These are phyloP conservation scores for Nakazawaea sp. DNA, from an alignment of 805 yeast species.

Conservation along the genomic window DNA sequence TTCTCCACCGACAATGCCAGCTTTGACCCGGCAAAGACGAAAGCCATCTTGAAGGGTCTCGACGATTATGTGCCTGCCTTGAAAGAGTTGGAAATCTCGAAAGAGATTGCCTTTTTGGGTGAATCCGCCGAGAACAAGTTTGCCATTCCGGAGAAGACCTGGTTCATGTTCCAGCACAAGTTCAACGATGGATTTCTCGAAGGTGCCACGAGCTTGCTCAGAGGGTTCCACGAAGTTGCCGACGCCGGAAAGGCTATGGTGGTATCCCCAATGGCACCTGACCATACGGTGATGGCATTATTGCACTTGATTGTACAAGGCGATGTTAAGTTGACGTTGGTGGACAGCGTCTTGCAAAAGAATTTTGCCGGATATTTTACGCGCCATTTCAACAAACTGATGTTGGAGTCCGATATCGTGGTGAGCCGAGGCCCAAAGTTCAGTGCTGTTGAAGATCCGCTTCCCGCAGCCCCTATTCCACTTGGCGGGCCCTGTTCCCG, in stretches of 20 bases:
- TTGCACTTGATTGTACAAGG: conserved; percentile 44
- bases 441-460: conserved; percentile 4
- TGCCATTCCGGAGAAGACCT: conserved; percentile 46
- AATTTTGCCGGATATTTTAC: conserved; percentile 67
- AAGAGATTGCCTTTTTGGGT: conserved; percentile 45
- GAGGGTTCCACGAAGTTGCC: conserved; percentile 31
- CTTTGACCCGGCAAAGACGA: conserved; percentile 41
- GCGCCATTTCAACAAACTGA: conserved; percentile 62
- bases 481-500: conserved; percentile 54
- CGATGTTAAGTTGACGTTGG: conserved; percentile 36
- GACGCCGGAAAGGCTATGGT: conserved; percentile 46
- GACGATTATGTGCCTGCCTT: conserved; percentile 48
- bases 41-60: conserved; percentile 34
- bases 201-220: conserved; percentile 39
- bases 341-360: conserved; percentile 45
- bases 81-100: conserved; percentile 42
- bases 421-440: conserved; percentile 12
- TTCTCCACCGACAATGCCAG: conserved; percentile 45
- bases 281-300: conserved; percentile 57
- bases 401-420: conserved; percentile 54
- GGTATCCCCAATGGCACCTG: conserved; percentile 48
- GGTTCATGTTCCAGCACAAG: conserved; percentile 30
- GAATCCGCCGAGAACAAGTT: conserved; percentile 47
- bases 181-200: conserved; percentile 33
- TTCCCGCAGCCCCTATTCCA: conserved; percentile 39